Conservation (phyloP, 805 yeast species). For the Lachancea waltii region DNA sequence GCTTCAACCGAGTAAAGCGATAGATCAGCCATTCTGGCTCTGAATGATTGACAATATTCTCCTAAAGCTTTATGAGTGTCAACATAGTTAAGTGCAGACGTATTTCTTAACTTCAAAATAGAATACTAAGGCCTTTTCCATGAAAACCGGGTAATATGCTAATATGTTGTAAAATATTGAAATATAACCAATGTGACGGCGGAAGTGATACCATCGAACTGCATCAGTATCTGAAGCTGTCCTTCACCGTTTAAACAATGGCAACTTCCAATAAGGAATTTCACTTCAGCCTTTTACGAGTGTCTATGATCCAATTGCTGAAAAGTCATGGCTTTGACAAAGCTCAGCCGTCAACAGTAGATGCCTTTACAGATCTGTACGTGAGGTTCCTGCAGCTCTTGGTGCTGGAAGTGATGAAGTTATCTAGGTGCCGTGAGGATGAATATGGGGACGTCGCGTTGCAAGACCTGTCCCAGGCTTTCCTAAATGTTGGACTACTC, state of each 20-base stretch:
- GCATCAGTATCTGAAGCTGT: background rate
- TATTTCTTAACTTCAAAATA: background rate
- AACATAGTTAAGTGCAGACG: background rate
- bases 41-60: too few species aligned
- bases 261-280: constrained; percentile 35
- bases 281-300: constrained; percentile 41
- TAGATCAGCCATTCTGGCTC: constrained; percentile 35
- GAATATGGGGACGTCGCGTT: constrained; percentile 40
- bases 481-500: constrained; percentile 55
- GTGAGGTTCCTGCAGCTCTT: constrained; percentile 55
- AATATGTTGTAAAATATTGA: too few species aligned
- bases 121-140: background rate
- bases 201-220: background rate
- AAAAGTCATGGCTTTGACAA: constrained; percentile 81
- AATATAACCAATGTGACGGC: too few species aligned
- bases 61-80: too few species aligned
- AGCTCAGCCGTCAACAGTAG: constrained; percentile 63
- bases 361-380: constrained; percentile 71
- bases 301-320: constrained; percentile 49
- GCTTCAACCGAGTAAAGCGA: constrained; percentile 82
- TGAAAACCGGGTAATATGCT: background rate
- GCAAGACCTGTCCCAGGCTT: constrained; percentile 67
- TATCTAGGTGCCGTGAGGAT: constrained; percentile 44
- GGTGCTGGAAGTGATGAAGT: constrained; percentile 41
- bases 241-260: background rate